Evolutionary conservation across 2,329 filamentous ascomycete genomes (phyloP), one percentile per base, ranked within the genome.

Genomic region (Fusarium sp.): DNA sequence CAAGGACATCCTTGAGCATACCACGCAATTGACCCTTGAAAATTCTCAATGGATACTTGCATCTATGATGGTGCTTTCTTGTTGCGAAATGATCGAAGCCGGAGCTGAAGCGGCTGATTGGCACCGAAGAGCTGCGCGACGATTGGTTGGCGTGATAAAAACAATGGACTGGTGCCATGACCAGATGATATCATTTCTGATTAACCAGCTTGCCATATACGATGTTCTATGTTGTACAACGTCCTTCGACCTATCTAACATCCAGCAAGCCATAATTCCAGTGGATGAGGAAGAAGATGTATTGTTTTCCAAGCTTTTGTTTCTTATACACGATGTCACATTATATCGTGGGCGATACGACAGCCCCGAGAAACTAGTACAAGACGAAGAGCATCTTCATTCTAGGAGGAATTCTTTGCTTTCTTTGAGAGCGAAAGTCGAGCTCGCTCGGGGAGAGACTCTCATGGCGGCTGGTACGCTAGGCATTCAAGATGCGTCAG

Each of bases 1-100:
- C 15, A 15, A 35, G 7, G 32, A 17, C 14, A 35, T 35, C 15
- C 32, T 35, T 35, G 32, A 35, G 32, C 6, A 35, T 35, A 35
- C 32, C 32, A 35, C 13, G 32, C 32, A 15, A 35, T 35, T 35
- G 13, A 35, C 32, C 13, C 32, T 35, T 35, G 32, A 35, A 35
- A 35, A 15, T 13, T 14, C 32, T 15, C 32, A 35, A n/a, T 46
- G 43, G 43, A 46, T 46, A 19, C 43, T 46, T 20, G 17, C 43
- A 13, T 46, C 43, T 13, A 46, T 46, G 43, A 46, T 46, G 25
- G 43, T 46, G n/a, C 25, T 46, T 9, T 46, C 43, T 14, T 46
- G 23, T 6, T 46, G 25, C 25, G 43, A 32, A 27, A 19, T 46
- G n/a, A 27, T 27, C 25, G 15, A 46, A 27, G 17, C 43, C n/a